Base-by-base conservation (phyloP, 768 basidiomycete genomes). In the Auricularia auricula-judae region DNA sequence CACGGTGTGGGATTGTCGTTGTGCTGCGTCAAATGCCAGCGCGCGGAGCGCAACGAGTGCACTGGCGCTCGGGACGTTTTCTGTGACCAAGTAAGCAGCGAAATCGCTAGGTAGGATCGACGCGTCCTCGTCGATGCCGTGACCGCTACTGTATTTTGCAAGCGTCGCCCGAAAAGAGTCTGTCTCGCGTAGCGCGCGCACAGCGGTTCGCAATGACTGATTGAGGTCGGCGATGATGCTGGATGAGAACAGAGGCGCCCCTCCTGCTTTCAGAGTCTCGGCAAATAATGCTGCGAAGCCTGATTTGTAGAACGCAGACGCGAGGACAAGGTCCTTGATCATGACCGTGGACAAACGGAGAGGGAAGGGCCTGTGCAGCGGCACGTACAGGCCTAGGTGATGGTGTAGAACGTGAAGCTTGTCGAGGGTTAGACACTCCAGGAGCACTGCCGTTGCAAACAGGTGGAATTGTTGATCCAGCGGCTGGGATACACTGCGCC, bases 401-500 rank as follows among this genome's bases (percentile, higher is more conserved):
- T 87, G 80, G 68, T 88, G 86, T 3, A 95, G 75, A 0, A 89
- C 86, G 65, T 85, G 82, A 12, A 88, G 85, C 72, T 96, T 97
- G 75, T 95, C 94, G 72, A 91, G 86, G n/a, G 93, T 77, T 61
- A 98, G 88, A 74, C 90, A 88, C 72, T 98, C 95, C 53, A 94
- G 79, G 12, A 93, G 74, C 35, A 83, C 81, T 0, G 90, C 89
- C 68, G 89, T 86, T 68, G 89, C 87, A 68, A 89, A 93, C 10
- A 80, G 79, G 65, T 85, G 83, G 72, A 91, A 86, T 68, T 90
- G 89, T 34, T 79, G 78, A 3, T 79, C 77, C 11, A 84, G 84
- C 67, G 62, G 18, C 34, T 42, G 61, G 66, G 82, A 82, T 3
- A 80, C 84, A 59, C 82, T 81, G 21, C 78, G 82, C 7, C 87